Evolutionary conservation across 768 basidiomycete species (phyloP), one percentile per base, ranked within the genome.

Genomic region (Boletales sp.): DNA sequence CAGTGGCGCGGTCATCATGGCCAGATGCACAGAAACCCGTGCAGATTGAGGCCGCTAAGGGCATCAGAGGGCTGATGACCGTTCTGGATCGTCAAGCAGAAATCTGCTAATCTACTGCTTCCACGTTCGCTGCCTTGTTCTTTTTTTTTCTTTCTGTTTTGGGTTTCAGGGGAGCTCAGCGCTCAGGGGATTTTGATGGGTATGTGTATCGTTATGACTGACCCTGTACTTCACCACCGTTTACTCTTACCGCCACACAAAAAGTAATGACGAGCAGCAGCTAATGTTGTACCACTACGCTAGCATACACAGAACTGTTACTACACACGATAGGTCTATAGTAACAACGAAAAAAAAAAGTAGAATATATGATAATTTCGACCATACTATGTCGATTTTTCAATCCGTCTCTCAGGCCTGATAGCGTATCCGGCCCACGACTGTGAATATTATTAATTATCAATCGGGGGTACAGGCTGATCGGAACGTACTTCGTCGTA

Each of bases 381-480:
- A 38, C 29, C 15, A 31, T 11, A 51, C 38, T 50, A 66, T 32
- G 41, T 27, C 4, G 67, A 68, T 63, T 83, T 87, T 38, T 76
- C 77, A 35, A 97, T 93, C 52, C 70, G 78, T 68, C 92, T 94
- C 45, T 84, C 76, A 13, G 78, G 60, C 49, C 93, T 76, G 67
- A 78, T 72, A 2, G 93, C 92, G 66, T 97, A 98, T 4, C 95
- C 95, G 2, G 90, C 90, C 95, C 95, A 98, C 27, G 90, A 92
- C 94, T 95, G 57, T 34, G 35, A 43, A 41, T n/a, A 40, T 47
- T 35, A 48, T 66, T 55, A 52, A 59, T 55, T 43, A 48, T 47
- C 36, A 53, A 37, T 49, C 48, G 52, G 31, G 42, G 29, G 41
- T 41, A 40, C 40, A 48, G 32, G 35, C 19, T 47, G 47, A 54